These are phyloP conservation scores for Trametes gibbosa DNA, from an alignment of 768 basidiomycete species.

Conservation along the genomic window DNA sequence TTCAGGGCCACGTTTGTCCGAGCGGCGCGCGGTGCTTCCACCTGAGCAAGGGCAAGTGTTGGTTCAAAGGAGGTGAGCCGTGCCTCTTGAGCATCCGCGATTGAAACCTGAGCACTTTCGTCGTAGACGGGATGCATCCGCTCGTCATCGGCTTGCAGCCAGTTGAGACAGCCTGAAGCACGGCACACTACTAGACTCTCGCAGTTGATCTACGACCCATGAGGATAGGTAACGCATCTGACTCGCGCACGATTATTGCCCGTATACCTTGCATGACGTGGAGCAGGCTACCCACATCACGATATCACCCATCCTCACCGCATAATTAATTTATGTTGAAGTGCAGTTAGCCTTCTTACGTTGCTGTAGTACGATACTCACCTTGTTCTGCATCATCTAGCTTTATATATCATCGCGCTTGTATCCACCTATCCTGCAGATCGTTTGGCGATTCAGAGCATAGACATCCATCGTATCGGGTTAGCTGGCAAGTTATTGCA, in stretches of 20 bases:
- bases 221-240: not conserved
- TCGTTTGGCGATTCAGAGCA: too few species aligned
- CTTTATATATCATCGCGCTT: not conserved
- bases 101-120: not conserved
- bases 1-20: conserved; percentile 69
- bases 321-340: not conserved
- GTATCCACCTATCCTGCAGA: too few species aligned
- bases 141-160: not conserved
- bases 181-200: not conserved
- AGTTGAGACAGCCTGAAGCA: not conserved
- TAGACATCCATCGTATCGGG: too few species aligned
- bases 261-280: not conserved
- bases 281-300: not conserved
- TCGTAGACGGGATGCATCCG: conserved; percentile 42
- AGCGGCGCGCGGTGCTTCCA: conserved; percentile 58
- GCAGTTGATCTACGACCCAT: not conserved
- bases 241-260: not conserved
- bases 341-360: not conserved
- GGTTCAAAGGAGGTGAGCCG: conserved; percentile 73
- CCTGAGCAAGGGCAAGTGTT: conserved; percentile 77
- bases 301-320: not conserved
- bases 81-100: not conserved
- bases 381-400: too few species aligned
- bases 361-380: not conserved
- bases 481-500: too few species aligned